Evolutionary conservation across 352 stramenopile genomes (phyloP).

Genomic region (Globisporangium emineosum): DNA sequence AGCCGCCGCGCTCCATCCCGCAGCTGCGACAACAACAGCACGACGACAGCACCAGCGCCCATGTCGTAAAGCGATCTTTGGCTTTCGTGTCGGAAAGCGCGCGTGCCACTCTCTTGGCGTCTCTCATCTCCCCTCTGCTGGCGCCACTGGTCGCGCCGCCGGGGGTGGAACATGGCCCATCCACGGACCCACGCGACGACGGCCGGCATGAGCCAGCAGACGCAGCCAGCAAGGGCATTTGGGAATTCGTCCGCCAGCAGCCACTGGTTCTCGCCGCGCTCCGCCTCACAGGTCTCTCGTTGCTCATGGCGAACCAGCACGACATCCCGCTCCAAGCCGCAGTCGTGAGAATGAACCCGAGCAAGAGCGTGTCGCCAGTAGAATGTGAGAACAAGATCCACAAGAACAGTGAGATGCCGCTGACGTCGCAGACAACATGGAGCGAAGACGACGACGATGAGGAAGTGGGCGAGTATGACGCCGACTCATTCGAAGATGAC

Average conservation of each 20-base stretch:
- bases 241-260: constrained; percentile 3
- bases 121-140: constrained; percentile 17
- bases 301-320: constrained; percentile 28
- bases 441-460: constrained; percentile 3
- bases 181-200: neutral
- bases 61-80: constrained; percentile 1
- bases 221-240: constrained; percentile 1
- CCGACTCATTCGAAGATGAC: constrained; percentile 1
- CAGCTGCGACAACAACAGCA: neutral
- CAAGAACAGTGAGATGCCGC: neutral
- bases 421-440: constrained; percentile 1
- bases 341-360: neutral
- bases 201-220: too few relatives aligned
- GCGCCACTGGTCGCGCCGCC: neutral
- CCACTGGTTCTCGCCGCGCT: constrained; percentile 4
- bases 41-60: neutral
- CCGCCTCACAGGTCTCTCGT: constrained; percentile 14
- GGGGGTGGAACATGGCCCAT: constrained; percentile 15
- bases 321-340: constrained; percentile 14
- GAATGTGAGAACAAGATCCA: constrained; percentile 1
- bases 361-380: neutral
- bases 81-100: neutral
- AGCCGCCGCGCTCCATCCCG: neutral
- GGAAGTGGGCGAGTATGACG: neutral
- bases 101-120: neutral